Percentiles rank a stretch among this genome's conserved stretches.
phyloP scores from a whole-genome alignment of 495 filamentous ascomycete genomes.

The Neurospora sp. region DNA sequence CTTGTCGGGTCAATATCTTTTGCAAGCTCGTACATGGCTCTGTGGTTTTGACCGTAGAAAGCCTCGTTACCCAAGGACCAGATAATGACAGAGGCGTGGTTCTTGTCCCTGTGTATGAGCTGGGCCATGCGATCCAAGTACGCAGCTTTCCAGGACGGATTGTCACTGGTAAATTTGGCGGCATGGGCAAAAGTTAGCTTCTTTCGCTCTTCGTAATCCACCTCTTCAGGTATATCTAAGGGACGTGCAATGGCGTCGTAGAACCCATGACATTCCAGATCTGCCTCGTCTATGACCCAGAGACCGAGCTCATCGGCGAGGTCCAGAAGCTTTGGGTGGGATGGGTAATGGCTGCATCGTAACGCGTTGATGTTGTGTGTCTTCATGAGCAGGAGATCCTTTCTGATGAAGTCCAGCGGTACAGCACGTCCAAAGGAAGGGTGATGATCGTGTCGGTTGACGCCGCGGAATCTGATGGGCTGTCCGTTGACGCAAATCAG shows the following conservation, averaged over 20 bases:
- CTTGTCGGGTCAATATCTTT: conserved; percentile 46
- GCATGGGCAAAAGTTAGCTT: conserved; percentile 39
- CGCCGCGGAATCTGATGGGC: conserved; percentile 46
- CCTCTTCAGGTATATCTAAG: conserved; percentile 33
- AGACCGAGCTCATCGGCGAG: conserved; percentile 58
- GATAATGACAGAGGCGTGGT: conserved; percentile 55
- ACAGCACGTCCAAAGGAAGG: conserved; percentile 49
- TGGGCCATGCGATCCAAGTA: conserved; percentile 57
- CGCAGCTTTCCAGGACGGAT: conserved; percentile 50
- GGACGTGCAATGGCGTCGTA: conserved; percentile 38
- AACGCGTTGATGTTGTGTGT: conserved; percentile 56
- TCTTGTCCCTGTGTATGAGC: conserved; percentile 55
- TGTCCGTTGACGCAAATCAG: conserved; percentile 49
- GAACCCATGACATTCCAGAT: conserved; percentile 63
- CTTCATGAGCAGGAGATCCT: conserved; percentile 58
- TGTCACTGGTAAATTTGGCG: conserved; percentile 50
- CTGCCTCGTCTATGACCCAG: conserved; percentile 62
- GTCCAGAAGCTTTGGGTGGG: conserved; percentile 46
- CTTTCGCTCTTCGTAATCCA: conserved; percentile 45
- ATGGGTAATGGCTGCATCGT: conserved; percentile 53
- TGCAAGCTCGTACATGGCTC: conserved; percentile 52
- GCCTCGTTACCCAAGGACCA: conserved; percentile 65
- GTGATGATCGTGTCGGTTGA: conserved; percentile 58
- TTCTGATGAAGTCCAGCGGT: conserved; percentile 42
- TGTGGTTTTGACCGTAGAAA: conserved; percentile 55